Evolutionary conservation across 2,329 filamentous ascomycete species (phyloP), one percentile per base, ranked within the genome.

Genomic region (Epichloe typhina): DNA sequence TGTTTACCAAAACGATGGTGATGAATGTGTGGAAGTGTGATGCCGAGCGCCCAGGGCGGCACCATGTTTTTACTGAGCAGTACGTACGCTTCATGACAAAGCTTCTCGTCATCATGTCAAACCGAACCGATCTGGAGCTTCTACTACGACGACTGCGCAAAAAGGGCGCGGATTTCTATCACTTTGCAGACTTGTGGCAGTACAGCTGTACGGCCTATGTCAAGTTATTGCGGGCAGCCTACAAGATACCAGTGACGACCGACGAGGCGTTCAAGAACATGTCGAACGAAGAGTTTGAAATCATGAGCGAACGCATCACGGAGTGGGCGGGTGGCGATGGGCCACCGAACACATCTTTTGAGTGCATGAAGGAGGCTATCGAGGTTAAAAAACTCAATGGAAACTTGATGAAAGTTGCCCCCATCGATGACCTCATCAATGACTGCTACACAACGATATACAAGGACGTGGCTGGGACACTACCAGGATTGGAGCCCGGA

Each of bases 11-110:
- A 69, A 95, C 88, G 0, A 95, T 95, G 84, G 84, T 86, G 1
- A 83, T 95, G 65, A 91, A 94, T 61, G 88, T 96, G 4, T 96
- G 90, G 90, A 91, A 90, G 58, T 93, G 90, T 38, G 90, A 95
- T 57, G 82, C 86, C 45, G 90, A 96, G 60, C 73, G 78, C 2
- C 75, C 88, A 0, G 90, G 90, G 0, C 80, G 90, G 17, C 90
- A 96, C 64, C 93, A 95, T 61, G 88, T 95, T 38, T 96, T 93
- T 64, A 95, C 88, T 0, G 82, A 87, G 46, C 83, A 86, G 55
- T 96, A 96, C 61, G 84, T 88, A 1, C 81, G 82, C 17, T 93
- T 93, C 61, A 88, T 94, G 66, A 80, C 88, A 12, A 75, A 78
- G 50, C 72, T 95, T 7, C 72, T 95, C 6, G 79, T 84, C 41